These are phyloP conservation scores for Fennellomyces sp. DNA, from an alignment of 371 early-diverging fungal species.

Conservation along the genomic window DNA sequence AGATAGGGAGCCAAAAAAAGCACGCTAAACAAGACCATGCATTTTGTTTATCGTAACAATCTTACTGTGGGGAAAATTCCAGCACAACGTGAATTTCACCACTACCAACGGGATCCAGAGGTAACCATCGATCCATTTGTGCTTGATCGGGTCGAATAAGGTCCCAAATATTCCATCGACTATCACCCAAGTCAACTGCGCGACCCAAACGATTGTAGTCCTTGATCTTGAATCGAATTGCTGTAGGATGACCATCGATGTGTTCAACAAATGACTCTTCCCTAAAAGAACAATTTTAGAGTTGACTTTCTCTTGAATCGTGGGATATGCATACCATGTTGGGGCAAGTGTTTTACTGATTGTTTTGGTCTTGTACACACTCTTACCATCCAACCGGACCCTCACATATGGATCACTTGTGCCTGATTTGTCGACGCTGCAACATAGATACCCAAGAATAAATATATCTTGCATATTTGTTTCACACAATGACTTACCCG, in stretches of 20 bases:
- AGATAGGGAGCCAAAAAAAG: neutral
- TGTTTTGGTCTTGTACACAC: conserved; percentile 71
- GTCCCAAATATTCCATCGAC: conserved; percentile 55
- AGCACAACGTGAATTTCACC: conserved; percentile 38
- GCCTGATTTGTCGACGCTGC: no score
- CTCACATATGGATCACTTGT: conserved; percentile 60
- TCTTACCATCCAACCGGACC: conserved; percentile 51
- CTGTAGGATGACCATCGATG: conserved; percentile 31
- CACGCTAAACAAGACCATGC: neutral
- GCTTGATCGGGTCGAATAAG: conserved; percentile 23
- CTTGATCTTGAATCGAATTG: conserved; percentile 58
- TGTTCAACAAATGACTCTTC: conserved; percentile 13
- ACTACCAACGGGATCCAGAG: conserved; percentile 35
- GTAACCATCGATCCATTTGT: conserved; percentile 34
- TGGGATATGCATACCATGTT: conserved; percentile 47
- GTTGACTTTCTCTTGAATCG: conserved; percentile 15
- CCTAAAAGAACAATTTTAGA: conserved; percentile 23
- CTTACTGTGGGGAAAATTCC: conserved; percentile 6
- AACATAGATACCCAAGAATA: no score
- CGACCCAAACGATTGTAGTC: conserved; percentile 70
- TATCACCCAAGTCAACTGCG: conserved; percentile 62
- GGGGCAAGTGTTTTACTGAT: conserved; percentile 76
- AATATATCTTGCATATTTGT: no score
- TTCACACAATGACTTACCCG: no score
- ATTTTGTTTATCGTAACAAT: neutral